These are phyloP conservation scores for Exophiala phaeomuriformis DNA, from an alignment of 2,329 filamentous ascomycete species.

Conservation along the genomic window DNA sequence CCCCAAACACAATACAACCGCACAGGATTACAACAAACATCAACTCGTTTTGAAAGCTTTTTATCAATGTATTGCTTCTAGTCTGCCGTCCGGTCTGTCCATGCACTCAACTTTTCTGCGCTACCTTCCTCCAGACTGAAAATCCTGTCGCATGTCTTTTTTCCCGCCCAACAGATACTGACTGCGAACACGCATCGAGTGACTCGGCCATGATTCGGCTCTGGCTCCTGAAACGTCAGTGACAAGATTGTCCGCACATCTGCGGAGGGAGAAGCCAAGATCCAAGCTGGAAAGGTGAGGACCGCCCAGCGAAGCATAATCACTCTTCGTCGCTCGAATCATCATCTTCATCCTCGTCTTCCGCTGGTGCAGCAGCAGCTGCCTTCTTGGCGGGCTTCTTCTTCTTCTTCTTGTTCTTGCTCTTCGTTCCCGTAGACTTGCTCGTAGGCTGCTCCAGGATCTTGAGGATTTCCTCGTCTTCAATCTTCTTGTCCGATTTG, in stretches of 20 bases:
- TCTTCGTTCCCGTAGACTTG: slow-evolving; percentile 57
- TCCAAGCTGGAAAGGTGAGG: background rate
- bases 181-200: slow-evolving; percentile 13
- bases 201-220: background rate
- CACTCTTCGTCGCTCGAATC: slow-evolving; percentile 39
- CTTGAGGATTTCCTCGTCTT: slow-evolving; percentile 89
- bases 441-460: slow-evolving; percentile 81
- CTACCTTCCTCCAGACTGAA: background rate
- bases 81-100: background rate
- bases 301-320: slow-evolving; percentile 14
- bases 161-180: background rate
- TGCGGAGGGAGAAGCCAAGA: background rate
- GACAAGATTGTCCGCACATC: no score
- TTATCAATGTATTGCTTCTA: background rate
- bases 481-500: slow-evolving; percentile 97
- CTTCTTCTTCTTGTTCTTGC: slow-evolving; percentile 90
- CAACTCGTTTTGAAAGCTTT: background rate
- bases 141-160: background rate
- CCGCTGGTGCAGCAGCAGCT: slow-evolving; percentile 31
- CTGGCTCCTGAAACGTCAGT: background rate
- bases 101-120: background rate
- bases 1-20: background rate
- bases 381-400: slow-evolving; percentile 54
- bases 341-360: slow-evolving; percentile 36
- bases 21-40: no score